Evolutionary conservation across 2,329 filamentous ascomycete genomes (phyloP).

Genomic region (Dactylellina haptotyla): DNA sequence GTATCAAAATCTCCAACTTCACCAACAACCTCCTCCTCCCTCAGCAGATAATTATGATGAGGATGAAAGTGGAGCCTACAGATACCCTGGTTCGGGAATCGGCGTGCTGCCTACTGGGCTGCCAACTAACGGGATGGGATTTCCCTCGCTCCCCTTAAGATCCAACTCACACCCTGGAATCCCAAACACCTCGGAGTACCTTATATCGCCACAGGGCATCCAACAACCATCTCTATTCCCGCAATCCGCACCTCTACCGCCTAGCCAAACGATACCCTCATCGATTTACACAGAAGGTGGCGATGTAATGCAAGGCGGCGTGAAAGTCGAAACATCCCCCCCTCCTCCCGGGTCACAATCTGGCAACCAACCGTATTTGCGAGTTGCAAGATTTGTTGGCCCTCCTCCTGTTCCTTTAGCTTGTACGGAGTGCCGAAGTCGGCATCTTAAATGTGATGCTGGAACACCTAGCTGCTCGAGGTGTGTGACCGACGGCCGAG

Average conservation of each 20-base stretch:
- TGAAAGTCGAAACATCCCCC: conserved; percentile 50
- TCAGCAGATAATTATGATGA: conserved; percentile 52
- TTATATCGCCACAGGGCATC: conserved; percentile 50
- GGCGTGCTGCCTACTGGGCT: conserved; percentile 51
- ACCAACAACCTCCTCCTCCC: conserved; percentile 50
- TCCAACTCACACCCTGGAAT: conserved; percentile 52
- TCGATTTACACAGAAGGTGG: conserved; percentile 49
- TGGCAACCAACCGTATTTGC: conserved; percentile 55
- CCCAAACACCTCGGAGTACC: conserved; percentile 49
- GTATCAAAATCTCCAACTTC: conserved; percentile 53
- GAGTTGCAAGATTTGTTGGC: conserved; percentile 58
- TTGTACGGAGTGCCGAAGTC: conserved; percentile 66
- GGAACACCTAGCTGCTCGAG: conserved; percentile 64
- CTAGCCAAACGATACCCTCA: conserved; percentile 49
- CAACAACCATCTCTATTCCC: conserved; percentile 46
- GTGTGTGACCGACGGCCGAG: conserved; percentile 63
- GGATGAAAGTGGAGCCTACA: conserved; percentile 51
- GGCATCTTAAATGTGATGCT: conserved; percentile 68
- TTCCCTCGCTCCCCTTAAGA: conserved; percentile 52
- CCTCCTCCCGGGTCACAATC: conserved; percentile 33
- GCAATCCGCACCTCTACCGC: conserved; percentile 37
- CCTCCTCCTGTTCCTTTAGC: conserved; percentile 61
- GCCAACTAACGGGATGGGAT: conserved; percentile 52
- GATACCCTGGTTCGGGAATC: conserved; percentile 52
- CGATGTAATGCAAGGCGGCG: conserved; percentile 50